Evolutionary conservation across 164 flowering plant species (phyloP).

Genomic region (Malania oleifera): DNA sequence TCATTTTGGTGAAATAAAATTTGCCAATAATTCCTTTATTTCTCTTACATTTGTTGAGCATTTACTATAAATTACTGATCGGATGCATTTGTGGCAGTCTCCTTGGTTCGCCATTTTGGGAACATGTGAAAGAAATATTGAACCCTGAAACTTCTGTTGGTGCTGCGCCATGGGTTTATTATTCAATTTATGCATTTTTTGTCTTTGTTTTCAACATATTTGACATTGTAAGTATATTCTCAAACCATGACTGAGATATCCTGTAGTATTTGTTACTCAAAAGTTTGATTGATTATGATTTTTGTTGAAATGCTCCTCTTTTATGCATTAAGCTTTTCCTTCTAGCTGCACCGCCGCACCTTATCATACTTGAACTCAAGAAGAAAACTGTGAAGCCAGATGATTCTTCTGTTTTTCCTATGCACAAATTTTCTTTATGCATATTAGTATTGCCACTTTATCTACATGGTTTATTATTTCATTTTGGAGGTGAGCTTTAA

Average conservation of each 20-base stretch:
- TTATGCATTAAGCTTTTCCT: not conserved
- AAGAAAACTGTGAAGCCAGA: no score
- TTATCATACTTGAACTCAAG: not conserved
- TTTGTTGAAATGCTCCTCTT: not conserved
- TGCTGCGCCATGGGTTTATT: conserved; percentile 90
- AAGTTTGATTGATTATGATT: not conserved
- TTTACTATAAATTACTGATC: not conserved
- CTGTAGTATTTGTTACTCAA: not conserved
- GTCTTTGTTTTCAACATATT: conserved; percentile 91
- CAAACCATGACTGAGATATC: not conserved
- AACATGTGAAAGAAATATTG: conserved; percentile 68
- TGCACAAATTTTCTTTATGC: no score
- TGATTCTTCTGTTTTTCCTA: no score
- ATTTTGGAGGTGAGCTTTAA: no score
- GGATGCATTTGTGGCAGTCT: conserved; percentile 43
- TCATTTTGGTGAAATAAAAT: not conserved
- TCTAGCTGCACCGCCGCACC: not conserved
- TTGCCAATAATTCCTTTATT: not conserved
- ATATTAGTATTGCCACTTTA: no score
- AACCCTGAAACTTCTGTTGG: conserved; percentile 81
- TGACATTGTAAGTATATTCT: conserved; percentile 82
- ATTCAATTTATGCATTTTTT: conserved; percentile 78
- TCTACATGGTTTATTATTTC: no score
- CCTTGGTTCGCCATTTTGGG: conserved; percentile 76
- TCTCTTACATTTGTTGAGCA: not conserved